Percentiles rank a stretch among this genome's conserved stretches.
phyloP scores from a whole-genome alignment of 2,329 filamentous ascomycete species.

The Periconia digitata region DNA sequence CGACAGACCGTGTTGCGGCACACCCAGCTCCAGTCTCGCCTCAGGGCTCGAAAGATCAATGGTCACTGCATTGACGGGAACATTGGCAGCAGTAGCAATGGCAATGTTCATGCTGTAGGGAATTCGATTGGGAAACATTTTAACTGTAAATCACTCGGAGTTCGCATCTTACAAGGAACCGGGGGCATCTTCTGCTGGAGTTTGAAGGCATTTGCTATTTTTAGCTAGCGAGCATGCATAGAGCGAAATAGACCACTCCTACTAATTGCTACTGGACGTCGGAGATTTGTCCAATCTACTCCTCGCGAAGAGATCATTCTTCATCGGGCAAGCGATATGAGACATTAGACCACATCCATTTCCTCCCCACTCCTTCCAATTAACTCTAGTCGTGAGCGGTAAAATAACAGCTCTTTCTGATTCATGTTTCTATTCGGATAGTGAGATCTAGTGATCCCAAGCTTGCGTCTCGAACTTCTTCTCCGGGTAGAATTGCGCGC shows the following conservation, averaged over 20 bases:
- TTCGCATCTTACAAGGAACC: too few species aligned
- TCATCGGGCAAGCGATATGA: too few species aligned
- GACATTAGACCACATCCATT: too few species aligned
- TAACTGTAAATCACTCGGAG: too few species aligned
- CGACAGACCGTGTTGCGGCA: constrained; percentile 57
- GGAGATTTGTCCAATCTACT: too few species aligned
- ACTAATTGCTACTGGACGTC: background rate
- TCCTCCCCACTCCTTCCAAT: too few species aligned
- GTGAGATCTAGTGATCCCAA: constrained; percentile 26
- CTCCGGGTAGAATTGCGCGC: constrained; percentile 77
- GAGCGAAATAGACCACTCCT: background rate
- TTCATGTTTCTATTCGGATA: background rate
- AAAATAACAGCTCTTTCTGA: too few species aligned
- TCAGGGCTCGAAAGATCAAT: constrained; percentile 11
- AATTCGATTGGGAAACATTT: too few species aligned
- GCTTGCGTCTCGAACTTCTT: constrained; percentile 72
- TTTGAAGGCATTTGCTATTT: background rate
- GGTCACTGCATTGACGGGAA: constrained; percentile 18
- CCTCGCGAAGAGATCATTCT: too few species aligned
- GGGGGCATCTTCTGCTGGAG: too few species aligned
- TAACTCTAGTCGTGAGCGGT: too few species aligned
- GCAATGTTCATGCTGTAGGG: constrained; percentile 20
- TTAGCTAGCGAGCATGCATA: background rate
- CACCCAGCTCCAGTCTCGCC: constrained; percentile 14
- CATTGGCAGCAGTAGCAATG: constrained; percentile 13